Percentiles rank a stretch among this genome's conserved stretches.
Evolutionary conservation across 2,329 filamentous ascomycete species (phyloP).

Genomic region (Aspergillus amoenus): DNA sequence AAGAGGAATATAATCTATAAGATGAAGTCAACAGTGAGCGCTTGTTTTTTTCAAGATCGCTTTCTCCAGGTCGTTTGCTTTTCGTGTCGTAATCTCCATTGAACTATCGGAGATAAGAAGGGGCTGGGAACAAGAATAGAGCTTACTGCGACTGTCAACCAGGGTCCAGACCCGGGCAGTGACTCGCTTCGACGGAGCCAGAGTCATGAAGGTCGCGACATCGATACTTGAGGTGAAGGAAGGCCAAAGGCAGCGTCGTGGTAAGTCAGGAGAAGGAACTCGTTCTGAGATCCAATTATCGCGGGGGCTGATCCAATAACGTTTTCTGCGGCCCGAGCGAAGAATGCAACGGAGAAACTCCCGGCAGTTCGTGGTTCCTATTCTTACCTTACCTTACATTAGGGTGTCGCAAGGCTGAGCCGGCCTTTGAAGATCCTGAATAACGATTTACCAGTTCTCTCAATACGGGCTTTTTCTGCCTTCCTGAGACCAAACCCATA

Average conservation of each 20-base stretch:
- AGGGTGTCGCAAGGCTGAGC: not conserved
- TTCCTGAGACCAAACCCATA: too few species aligned
- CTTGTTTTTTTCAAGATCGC: not conserved
- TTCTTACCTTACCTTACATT: not conserved
- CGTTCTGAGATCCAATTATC: conserved; percentile 7
- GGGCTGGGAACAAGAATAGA: conserved; percentile 1
- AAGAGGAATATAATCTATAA: conserved; percentile 35
- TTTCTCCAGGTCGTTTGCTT: not conserved
- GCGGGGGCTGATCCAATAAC: conserved; percentile 20
- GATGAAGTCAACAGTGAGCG: not conserved
- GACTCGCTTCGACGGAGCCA: conserved; percentile 38
- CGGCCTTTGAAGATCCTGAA: not conserved
- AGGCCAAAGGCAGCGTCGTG: not conserved
- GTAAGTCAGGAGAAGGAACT: conserved; percentile 3
- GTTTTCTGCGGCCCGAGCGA: conserved; percentile 19
- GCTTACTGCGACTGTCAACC: conserved; percentile 39
- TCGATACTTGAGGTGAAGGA: conserved; percentile 19
- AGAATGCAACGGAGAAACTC: conserved; percentile 18
- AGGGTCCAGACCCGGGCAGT: conserved; percentile 41
- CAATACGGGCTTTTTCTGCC: too few species aligned
- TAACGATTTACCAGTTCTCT: not conserved
- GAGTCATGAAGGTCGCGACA: conserved; percentile 39
- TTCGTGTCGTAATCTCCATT: conserved; percentile 7
- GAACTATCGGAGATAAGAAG: conserved; percentile 19
- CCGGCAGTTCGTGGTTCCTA: conserved; percentile 17